Percentiles rank a stretch among this genome's conserved stretches.
Conservation (phyloP, 2,329 filamentous ascomycete species). For the Sarocladium strictum region DNA sequence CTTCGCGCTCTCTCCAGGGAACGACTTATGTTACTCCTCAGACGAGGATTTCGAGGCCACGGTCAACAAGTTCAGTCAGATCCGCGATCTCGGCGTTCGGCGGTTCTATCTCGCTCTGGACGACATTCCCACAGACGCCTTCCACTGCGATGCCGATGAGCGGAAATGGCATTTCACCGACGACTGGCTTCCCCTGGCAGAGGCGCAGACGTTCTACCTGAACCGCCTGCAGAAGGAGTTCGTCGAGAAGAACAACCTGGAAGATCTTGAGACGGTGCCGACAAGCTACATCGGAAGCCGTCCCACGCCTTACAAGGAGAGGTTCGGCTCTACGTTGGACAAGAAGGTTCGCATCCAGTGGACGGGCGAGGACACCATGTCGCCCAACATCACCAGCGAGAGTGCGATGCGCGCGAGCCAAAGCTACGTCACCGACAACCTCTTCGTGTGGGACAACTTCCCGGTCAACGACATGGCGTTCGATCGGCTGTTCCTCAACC, state of each 20-base stretch:
- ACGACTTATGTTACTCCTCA: conserved; percentile 14
- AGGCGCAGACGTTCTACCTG: conserved; percentile 13
- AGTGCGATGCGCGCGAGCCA: conserved; percentile 10
- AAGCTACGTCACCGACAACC: conserved; percentile 14
- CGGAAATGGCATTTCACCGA: conserved; percentile 7
- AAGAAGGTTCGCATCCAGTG: conserved; percentile 13
- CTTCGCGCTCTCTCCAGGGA: conserved; percentile 13
- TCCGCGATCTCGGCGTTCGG: conserved; percentile 13
- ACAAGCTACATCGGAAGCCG: conserved; percentile 13
- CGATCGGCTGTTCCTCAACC: conserved; percentile 13
- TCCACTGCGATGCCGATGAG: conserved; percentile 13
- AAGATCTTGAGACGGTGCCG: conserved; percentile 13
- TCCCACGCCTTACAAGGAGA: conserved; percentile 11
- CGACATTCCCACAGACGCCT: conserved; percentile 11
- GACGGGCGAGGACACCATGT: conserved; percentile 14
- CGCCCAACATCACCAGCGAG: conserved; percentile 12
- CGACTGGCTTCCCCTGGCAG: conserved; percentile 11
- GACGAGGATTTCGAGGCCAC: conserved; percentile 13
- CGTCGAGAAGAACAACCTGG: conserved; percentile 11
- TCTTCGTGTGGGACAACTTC: conserved; percentile 15
- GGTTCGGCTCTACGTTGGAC: conserved; percentile 12
- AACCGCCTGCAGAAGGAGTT: conserved; percentile 14
- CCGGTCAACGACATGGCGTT: conserved; percentile 14
- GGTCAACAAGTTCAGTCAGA: conserved; percentile 14
- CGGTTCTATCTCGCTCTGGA: conserved; percentile 15